phyloP scores from a whole-genome alignment of 2,329 filamentous ascomycete species.

The Arthrobotrys entomopaga region DNA sequence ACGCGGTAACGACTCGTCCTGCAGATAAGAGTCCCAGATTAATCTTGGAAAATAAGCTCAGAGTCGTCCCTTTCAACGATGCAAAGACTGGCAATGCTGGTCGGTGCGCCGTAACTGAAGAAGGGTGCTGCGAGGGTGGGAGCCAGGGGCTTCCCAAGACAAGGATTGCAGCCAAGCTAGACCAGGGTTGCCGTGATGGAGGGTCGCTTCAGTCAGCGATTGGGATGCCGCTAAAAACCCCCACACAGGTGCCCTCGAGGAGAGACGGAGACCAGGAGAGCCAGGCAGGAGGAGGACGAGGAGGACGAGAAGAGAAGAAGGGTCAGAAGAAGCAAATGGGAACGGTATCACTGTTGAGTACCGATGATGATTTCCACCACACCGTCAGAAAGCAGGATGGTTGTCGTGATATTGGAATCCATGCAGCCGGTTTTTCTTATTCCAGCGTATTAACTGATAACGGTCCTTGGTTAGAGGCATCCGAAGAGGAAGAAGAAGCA shows the following conservation, averaged over 20 bases:
- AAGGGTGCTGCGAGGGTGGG: conserved; percentile 26
- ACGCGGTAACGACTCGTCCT: background rate
- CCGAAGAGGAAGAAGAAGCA: conserved; percentile 37
- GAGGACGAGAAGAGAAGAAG: conserved; percentile 1
- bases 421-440: conserved; percentile 51
- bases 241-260: conserved; percentile 41
- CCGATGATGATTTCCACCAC: conserved; percentile 39
- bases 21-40: conserved; percentile 8
- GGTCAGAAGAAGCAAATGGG: conserved; percentile 20
- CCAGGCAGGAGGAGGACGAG: conserved; percentile 29
- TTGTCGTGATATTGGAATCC: conserved; percentile 44
- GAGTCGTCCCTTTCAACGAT: conserved; percentile 4
- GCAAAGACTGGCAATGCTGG: conserved; percentile 1
- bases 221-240: conserved; percentile 49
- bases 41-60: conserved; percentile 11
- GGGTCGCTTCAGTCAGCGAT: conserved; percentile 41
- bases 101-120: conserved; percentile 39
- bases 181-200: conserved; percentile 32
- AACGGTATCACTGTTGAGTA: conserved; percentile 34
- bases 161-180: conserved; percentile 26
- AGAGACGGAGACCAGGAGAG: conserved; percentile 42
- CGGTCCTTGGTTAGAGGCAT: conserved; percentile 32
- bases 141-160: conserved; percentile 34
- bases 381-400: conserved; percentile 26
- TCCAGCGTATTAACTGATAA: conserved; percentile 48